These are phyloP conservation scores for Erucastrum elatum DNA, from an alignment of 345 rosid genomes.

Conservation along the genomic window DNA sequence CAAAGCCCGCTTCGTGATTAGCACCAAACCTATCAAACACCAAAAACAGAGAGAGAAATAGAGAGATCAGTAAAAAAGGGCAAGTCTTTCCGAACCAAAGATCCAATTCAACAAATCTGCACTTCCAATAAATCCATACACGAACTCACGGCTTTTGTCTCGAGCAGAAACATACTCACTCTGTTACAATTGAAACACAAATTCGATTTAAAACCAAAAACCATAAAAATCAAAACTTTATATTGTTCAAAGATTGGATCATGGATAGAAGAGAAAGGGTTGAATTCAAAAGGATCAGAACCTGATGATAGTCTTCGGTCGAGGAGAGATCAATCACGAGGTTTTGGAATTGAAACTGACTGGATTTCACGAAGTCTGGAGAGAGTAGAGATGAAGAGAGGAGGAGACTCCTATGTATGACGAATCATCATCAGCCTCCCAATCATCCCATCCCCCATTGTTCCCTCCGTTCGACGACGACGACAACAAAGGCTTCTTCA, in stretches of 20 bases:
- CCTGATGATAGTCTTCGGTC: conserved; percentile 98
- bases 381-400: too few species aligned
- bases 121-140: conserved; percentile 90
- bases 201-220: not conserved
- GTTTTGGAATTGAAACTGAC: too few species aligned
- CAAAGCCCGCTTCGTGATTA: conserved; percentile 66
- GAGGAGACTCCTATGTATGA: too few species aligned
- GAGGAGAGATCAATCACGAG: too few species aligned
- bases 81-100: not conserved
- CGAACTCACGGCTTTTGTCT: conserved; percentile 84
- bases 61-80: too few species aligned
- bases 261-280: not conserved
- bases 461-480: too few species aligned
- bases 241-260: conserved; percentile 17
- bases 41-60: too few species aligned
- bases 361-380: too few species aligned
- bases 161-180: conserved; percentile 89
- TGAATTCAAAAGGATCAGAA: too few species aligned
- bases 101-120: conserved; percentile 46
- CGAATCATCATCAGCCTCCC: too few species aligned
- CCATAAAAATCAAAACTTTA: conserved; percentile 1
- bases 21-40: conserved; percentile 64
- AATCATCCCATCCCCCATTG: too few species aligned
- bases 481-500: too few species aligned
- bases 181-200: conserved; percentile 31